Conservation (phyloP, 176 grass and related monocot genomes). For the Pharus latifolius region DNA sequence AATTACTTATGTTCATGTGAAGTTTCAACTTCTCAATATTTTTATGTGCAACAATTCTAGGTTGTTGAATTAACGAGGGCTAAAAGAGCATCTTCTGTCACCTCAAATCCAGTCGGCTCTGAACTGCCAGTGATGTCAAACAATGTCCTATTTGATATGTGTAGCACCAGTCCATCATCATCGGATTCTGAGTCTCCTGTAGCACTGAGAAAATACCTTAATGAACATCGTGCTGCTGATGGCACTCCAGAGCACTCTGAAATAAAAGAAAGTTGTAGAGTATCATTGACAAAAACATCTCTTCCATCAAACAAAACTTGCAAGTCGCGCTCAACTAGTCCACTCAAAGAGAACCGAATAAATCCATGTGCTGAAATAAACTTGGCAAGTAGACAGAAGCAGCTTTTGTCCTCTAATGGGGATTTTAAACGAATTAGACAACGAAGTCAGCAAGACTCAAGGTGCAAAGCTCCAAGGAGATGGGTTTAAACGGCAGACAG, state of each 20-base stretch:
- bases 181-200: constrained; percentile 73
- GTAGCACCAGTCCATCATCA: constrained; percentile 62
- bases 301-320: background rate
- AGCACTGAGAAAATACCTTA: constrained; percentile 18
- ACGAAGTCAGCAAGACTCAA: constrained; percentile 27
- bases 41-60: constrained; percentile 29
- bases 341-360: constrained; percentile 41
- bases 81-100: constrained; percentile 42
- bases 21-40: background rate
- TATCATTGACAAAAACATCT: constrained; percentile 2
- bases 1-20: background rate
- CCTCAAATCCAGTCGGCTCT: constrained; percentile 11
- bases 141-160: constrained; percentile 86
- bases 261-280: background rate
- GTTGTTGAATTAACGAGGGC: constrained; percentile 72
- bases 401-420: constrained; percentile 23
- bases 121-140: constrained; percentile 64
- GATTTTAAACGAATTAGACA: constrained; percentile 65
- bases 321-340: constrained; percentile 11
- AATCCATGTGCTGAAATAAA: constrained; percentile 24
- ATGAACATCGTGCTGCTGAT: constrained; percentile 4
- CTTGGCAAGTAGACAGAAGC: constrained; percentile 29
- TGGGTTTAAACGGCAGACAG: constrained; percentile 24
- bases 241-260: background rate
- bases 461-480: constrained; percentile 39